phyloP scores from a whole-genome alignment of 2,329 filamentous ascomycete species.

The Monilinia laxa region DNA sequence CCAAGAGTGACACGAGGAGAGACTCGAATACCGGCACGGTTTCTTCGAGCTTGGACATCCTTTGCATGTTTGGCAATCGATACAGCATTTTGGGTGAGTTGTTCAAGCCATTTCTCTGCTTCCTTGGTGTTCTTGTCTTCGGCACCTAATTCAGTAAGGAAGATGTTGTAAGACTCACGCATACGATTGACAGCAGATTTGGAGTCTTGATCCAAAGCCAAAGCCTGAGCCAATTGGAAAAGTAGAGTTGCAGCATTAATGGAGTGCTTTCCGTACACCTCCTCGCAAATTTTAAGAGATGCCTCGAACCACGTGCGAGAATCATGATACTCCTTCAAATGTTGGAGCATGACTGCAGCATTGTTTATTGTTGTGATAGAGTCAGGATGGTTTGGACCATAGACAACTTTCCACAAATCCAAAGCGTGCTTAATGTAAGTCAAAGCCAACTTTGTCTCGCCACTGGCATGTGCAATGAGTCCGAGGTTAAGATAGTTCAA shows the following conservation, averaged over 20 bases:
- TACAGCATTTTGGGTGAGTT: slow-evolving; percentile 93
- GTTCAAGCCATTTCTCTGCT: slow-evolving; percentile 93
- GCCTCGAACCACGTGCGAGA: slow-evolving; percentile 97
- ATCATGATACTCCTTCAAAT: slow-evolving; percentile 90
- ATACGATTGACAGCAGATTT: slow-evolving; percentile 89
- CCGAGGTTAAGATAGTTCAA: slow-evolving; percentile 95
- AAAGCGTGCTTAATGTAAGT: slow-evolving; percentile 89
- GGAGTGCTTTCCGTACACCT: slow-evolving; percentile 83
- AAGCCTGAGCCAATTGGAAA: slow-evolving; percentile 94
- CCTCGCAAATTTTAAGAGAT: slow-evolving; percentile 83
- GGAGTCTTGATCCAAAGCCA: slow-evolving; percentile 92
- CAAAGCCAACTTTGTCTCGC: slow-evolving; percentile 85
- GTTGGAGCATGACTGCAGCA: slow-evolving; percentile 96
- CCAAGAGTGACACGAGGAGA: slow-evolving; percentile 56
- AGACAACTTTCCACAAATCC: slow-evolving; percentile 95
- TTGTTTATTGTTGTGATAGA: slow-evolving; percentile 99
- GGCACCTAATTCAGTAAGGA: slow-evolving; percentile 80
- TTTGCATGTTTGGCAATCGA: slow-evolving; percentile 92
- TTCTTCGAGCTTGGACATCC: slow-evolving; percentile 72
- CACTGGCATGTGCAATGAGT: slow-evolving; percentile 87
- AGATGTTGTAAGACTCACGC: slow-evolving; percentile 96
- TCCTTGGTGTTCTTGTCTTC: slow-evolving; percentile 98
- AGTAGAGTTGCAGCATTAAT: slow-evolving; percentile 92
- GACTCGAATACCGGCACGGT: slow-evolving; percentile 69
- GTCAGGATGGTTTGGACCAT: slow-evolving; percentile 89